Percentiles rank a stretch among this genome's conserved stretches.
phyloP scores from a whole-genome alignment of 2,329 filamentous ascomycete species.

The Leptographium radiaticola region DNA sequence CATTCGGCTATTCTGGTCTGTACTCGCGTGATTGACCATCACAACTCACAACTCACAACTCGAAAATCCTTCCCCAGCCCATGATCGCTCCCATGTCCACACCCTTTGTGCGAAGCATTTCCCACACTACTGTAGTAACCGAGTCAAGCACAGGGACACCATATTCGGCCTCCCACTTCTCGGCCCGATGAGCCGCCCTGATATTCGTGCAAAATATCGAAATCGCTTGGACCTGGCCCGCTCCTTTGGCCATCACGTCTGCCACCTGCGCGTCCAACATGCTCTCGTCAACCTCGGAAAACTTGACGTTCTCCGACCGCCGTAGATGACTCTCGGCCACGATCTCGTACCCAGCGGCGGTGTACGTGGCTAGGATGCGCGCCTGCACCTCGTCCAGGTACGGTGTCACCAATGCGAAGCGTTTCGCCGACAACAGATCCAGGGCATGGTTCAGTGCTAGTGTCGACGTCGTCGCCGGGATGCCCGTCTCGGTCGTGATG shows the following conservation, averaged over 20 bases:
- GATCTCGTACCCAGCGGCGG: background rate
- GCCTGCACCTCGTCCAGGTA: background rate
- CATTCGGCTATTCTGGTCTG: too few species aligned
- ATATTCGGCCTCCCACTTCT: background rate
- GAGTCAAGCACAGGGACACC: background rate
- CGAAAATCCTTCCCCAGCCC: background rate
- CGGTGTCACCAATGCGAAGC: background rate
- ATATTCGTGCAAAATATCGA: background rate
- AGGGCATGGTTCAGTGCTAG: background rate
- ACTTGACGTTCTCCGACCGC: background rate
- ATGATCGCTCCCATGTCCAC: background rate
- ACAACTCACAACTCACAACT: background rate
- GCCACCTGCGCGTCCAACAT: background rate
- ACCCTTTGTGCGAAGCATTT: background rate
- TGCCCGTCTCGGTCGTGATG: background rate
- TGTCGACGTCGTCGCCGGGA: background rate
- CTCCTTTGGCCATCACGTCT: background rate
- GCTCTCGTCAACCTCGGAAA: background rate
- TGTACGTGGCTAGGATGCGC: background rate
- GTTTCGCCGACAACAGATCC: background rate
- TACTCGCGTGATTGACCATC: too few species aligned
- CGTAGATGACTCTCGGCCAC: background rate
- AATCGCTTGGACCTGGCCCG: background rate
- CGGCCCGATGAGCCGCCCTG: background rate
- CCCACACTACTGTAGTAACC: background rate